These are phyloP conservation scores for Ophiognomonia clavigignenti-juglandacearum DNA, from an alignment of 2,329 filamentous ascomycete species.

Conservation along the genomic window DNA sequence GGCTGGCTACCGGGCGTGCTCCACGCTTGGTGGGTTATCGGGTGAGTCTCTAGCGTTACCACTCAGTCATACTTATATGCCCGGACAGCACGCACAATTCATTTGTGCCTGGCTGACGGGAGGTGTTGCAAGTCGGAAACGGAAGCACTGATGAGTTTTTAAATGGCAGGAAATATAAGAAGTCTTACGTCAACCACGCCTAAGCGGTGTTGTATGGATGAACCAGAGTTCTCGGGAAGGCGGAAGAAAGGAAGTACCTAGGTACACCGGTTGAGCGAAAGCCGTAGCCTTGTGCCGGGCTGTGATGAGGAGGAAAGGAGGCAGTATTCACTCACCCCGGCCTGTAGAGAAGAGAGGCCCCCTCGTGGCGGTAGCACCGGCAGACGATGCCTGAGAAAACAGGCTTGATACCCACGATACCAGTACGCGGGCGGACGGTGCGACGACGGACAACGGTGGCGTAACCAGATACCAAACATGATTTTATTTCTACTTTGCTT, in stretches of 20 bases:
- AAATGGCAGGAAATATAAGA: conserved; percentile 1
- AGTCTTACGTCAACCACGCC: conserved; percentile 3
- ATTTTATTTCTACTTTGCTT: neutral
- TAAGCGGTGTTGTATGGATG: too few relatives aligned
- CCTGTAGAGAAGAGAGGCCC: too few relatives aligned
- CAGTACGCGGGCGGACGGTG: neutral
- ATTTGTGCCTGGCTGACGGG: neutral
- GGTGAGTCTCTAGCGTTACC: neutral
- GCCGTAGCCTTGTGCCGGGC: too few relatives aligned
- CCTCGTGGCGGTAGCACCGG: too few relatives aligned
- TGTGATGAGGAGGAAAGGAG: too few relatives aligned
- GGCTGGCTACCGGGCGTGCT: conserved; percentile 15
- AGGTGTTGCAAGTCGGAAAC: neutral
- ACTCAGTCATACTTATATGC: too few relatives aligned
- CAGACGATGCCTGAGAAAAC: too few relatives aligned
- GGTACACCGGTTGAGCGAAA: too few relatives aligned
- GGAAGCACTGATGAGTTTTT: neutral
- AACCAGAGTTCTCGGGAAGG: too few relatives aligned
- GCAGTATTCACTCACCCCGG: too few relatives aligned
- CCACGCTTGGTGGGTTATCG: conserved; percentile 17
- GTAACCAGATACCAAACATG: neutral
- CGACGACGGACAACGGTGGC: neutral
- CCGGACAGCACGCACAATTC: neutral
- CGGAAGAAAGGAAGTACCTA: too few relatives aligned
- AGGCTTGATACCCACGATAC: too few relatives aligned